These are phyloP conservation scores for Secale cereale DNA, from an alignment of 176 grass and related monocot genomes.

Conservation along the genomic window DNA sequence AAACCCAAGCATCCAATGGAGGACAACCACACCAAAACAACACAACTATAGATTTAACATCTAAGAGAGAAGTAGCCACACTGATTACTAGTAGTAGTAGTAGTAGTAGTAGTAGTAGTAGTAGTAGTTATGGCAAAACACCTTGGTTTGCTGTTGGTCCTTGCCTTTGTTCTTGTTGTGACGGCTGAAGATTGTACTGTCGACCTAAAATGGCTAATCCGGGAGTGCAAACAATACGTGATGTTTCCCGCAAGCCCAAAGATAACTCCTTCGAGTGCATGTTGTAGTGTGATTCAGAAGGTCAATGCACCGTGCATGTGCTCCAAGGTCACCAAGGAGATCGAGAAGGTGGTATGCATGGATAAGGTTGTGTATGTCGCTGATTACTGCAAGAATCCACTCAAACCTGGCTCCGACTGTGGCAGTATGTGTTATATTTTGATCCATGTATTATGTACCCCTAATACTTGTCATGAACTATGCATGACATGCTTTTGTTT, in stretches of 20 bases:
- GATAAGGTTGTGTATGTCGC: conserved; percentile 41
- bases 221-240: conserved; percentile 26
- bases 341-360: conserved; percentile 35
- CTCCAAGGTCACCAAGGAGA: conserved; percentile 13
- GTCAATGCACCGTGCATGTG: conserved; percentile 28
- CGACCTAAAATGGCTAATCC: not conserved
- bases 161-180: not conserved
- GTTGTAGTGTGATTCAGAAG: conserved; percentile 12
- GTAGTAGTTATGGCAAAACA: conserved; percentile 14
- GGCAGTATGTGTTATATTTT: conserved; percentile 41
- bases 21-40: not conserved
- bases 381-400: conserved; percentile 13
- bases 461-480: not conserved
- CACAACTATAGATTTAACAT: not conserved
- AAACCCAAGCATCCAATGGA: not conserved
- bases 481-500: not conserved
- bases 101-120: not conserved
- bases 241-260: conserved; percentile 12
- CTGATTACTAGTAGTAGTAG: not conserved
- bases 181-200: not conserved
- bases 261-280: conserved; percentile 30
- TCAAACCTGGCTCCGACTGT: conserved; percentile 29
- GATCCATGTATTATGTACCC: not conserved
- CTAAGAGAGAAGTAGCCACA: not conserved
- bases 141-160: not conserved